Base-by-base conservation (phyloP, 805 yeast species). In the Ogataea kodamae region DNA sequence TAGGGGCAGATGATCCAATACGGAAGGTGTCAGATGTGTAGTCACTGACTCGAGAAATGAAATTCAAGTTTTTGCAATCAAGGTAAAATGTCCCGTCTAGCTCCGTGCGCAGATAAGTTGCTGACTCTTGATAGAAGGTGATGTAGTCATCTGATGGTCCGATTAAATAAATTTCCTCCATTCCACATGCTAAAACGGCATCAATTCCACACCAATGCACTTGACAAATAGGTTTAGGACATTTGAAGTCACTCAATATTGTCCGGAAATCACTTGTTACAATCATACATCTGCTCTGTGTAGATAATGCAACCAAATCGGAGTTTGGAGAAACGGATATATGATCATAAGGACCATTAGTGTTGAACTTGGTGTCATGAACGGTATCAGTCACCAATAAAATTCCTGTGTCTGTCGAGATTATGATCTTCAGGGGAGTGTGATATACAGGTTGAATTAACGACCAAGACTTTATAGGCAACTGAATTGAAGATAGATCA, bases 181-280 rank as follows among this genome's bases (percentile, higher is more conserved):
- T 62, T 40, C 59, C 60, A 1, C 76, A 62, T 9, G 81, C 52
- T 0, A 79, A 77, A 1, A 89, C 76, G 0, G 92, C 86, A 57
- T 87, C 95, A 45, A 80, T 76, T 0, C 90, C 86, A 53, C 96
- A 81, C 97, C 97, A 92, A 37, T 68, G 69, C 12, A 84, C 60
- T 39, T 70, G 68, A 0, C 81, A 78, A 0, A 47, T 39, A 5
- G 57, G 35, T 37, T 49, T 48, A 14, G 49, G 54, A 2, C 73
- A 61, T 6, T 67, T 54, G 47, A 65, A 71, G 28, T 66, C 71
- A 25, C 70, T 57, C 10, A 74, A 57, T 5, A 64, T 59, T 18
- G 61, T 61, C 36, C 64, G 59, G 37, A 76, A 72, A 35, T 64
- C 68, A 25, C 62, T 56, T 33, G 77, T 70, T 15, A 70, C 55